phyloP scores from a whole-genome alignment of 1,284 basidiomycete species.

The Puccinia triticina region DNA sequence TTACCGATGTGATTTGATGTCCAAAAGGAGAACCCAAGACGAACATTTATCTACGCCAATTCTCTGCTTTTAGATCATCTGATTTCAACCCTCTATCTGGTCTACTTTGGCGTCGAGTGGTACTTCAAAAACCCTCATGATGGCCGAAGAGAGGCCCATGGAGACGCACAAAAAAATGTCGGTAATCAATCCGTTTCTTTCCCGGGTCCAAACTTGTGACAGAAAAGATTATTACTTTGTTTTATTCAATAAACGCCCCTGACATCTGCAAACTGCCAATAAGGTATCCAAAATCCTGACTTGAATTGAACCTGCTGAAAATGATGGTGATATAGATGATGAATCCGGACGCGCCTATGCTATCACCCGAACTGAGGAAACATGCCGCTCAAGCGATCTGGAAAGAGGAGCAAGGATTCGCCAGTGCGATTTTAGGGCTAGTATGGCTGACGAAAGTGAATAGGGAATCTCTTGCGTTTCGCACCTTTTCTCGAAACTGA shows the following conservation, averaged over 20 bases:
- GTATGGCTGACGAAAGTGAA: conserved; percentile 89
- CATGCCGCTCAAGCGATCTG: conserved; percentile 78
- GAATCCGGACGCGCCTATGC: conserved; percentile 56
- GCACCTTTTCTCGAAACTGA: neutral
- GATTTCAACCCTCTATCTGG: conserved; percentile 86
- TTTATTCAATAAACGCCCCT: neutral
- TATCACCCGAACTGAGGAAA: conserved; percentile 65
- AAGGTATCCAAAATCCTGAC: no score
- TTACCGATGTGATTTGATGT: conserved; percentile 7
- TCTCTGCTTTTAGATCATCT: conserved; percentile 89
- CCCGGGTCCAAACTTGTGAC: neutral
- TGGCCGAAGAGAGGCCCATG: conserved; percentile 76
- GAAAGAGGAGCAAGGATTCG: conserved; percentile 83
- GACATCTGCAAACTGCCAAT: neutral
- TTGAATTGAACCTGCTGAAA: neutral
- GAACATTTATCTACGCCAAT: conserved; percentile 86
- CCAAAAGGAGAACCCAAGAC: conserved; percentile 77
- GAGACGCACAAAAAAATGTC: conserved; percentile 80
- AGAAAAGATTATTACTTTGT: no score
- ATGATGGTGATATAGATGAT: conserved; percentile 38
- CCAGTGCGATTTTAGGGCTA: conserved; percentile 73
- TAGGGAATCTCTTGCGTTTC: conserved; percentile 40
- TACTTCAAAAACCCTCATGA: conserved; percentile 90
- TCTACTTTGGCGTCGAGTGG: conserved; percentile 85
- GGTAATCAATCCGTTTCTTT: conserved; percentile 63